phyloP scores from a whole-genome alignment of 2,329 filamentous ascomycete genomes.

The Exophiala dermatitidis region DNA sequence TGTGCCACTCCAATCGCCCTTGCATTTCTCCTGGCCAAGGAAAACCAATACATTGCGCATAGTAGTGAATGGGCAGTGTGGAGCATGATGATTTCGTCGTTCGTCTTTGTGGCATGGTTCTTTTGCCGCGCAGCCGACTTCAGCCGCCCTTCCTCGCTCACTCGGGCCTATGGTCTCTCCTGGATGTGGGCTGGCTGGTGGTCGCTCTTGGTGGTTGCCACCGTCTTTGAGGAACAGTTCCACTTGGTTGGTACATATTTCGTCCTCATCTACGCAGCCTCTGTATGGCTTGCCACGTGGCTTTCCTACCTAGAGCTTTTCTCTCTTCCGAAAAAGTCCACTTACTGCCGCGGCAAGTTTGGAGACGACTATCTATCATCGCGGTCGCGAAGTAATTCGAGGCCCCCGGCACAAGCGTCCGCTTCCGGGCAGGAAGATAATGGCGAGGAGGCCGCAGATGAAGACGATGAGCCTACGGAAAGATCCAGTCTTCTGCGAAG shows the following conservation, averaged over 20 bases:
- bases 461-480: conserved; percentile 26
- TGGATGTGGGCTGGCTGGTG: conserved; percentile 79
- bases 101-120: conserved; percentile 76
- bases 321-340: conserved; percentile 62
- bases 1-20: conserved; percentile 62
- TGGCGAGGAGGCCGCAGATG: conserved; percentile 34
- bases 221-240: conserved; percentile 68
- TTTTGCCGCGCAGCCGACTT: conserved; percentile 70
- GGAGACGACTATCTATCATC: conserved; percentile 35
- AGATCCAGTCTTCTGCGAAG: conserved; percentile 20
- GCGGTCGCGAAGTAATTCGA: conserved; percentile 32
- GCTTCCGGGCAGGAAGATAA: conserved; percentile 25
- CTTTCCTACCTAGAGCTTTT: conserved; percentile 77
- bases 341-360: conserved; percentile 56
- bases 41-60: conserved; percentile 88
- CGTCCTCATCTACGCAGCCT: conserved; percentile 70
- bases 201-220: conserved; percentile 61
- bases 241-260: conserved; percentile 71
- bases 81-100: conserved; percentile 77
- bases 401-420: conserved; percentile 16
- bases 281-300: conserved; percentile 64
- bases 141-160: conserved; percentile 75
- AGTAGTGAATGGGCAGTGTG: conserved; percentile 82
- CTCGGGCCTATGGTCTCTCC: conserved; percentile 69
- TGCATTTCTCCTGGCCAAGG: conserved; percentile 67